Evolutionary conservation across 169 alveolate species (phyloP).

Genomic region (Perkinsus chesapeaki): DNA sequence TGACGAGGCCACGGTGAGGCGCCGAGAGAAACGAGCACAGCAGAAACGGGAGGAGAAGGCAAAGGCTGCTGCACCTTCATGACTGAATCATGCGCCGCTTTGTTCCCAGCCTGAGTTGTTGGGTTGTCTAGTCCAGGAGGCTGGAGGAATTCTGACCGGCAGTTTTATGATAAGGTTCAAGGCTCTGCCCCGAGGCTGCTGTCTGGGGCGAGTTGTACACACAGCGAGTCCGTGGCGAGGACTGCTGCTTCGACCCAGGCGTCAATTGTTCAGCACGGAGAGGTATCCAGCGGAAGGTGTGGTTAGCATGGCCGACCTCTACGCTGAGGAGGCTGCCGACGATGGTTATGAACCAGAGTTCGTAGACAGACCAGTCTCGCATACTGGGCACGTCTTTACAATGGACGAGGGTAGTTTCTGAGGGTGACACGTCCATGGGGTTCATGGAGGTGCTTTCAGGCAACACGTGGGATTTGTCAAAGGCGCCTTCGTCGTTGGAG

Average conservation of each 20-base stretch:
- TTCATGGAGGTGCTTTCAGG: background rate
- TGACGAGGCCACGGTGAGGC: background rate
- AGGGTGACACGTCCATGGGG: background rate
- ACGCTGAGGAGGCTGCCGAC: background rate
- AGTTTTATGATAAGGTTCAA: background rate
- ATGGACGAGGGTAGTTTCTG: background rate
- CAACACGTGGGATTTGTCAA: background rate
- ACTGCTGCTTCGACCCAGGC: too few species aligned
- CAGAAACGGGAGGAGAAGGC: background rate
- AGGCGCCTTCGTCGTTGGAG: background rate
- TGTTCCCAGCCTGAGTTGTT: background rate
- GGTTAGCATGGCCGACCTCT: background rate
- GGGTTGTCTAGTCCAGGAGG: background rate
- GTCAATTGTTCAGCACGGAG: background rate
- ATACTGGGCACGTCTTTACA: background rate
- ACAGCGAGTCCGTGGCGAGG: background rate
- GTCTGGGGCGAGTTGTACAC: background rate
- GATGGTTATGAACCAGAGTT: background rate
- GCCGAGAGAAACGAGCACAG: background rate
- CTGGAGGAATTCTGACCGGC: background rate
- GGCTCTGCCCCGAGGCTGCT: background rate
- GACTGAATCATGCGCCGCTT: background rate
- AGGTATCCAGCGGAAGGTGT: background rate
- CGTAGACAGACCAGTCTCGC: background rate
- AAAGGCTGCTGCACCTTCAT: background rate